Evolutionary conservation across 805 yeast genomes (phyloP).

Genomic region (Kluyveromyces siamensis): DNA sequence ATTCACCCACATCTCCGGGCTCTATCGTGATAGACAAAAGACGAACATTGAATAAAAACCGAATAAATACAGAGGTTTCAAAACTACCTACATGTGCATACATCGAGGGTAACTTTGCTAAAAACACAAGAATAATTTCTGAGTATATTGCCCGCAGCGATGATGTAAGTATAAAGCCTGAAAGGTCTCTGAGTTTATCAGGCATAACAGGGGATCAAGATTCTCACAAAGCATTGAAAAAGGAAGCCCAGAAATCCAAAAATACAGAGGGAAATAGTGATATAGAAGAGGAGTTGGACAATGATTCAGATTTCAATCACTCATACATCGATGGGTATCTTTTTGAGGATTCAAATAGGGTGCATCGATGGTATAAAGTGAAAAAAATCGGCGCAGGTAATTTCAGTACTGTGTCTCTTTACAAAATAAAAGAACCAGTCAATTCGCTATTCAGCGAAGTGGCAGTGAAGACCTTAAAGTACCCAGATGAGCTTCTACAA

Average conservation of each 20-base stretch:
- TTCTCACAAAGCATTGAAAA: background rate
- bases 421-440: conserved; percentile 23
- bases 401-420: conserved; percentile 56
- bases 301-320: background rate
- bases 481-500: conserved; percentile 27
- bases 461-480: conserved; percentile 62
- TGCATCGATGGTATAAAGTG: conserved; percentile 28
- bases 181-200: conserved; percentile 12
- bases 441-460: conserved; percentile 25
- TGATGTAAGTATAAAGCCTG: background rate
- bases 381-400: conserved; percentile 55
- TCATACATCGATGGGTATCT: conserved; percentile 9
- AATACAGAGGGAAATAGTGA: background rate
- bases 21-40: background rate
- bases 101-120: background rate
- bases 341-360: conserved; percentile 8
- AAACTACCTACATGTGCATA: conserved; percentile 1
- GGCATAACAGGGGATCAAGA: conserved; percentile 11
- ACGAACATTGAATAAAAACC: background rate
- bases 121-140: conserved; percentile 26
- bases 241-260: background rate
- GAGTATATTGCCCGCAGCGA: conserved; percentile 29
- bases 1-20: background rate
- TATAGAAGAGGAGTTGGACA: background rate
- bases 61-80: background rate